Evolutionary conservation across 108 stramenopile genomes (phyloP), one percentile per base, ranked within the genome.

Genomic region (Nannochloropsis granulata): DNA sequence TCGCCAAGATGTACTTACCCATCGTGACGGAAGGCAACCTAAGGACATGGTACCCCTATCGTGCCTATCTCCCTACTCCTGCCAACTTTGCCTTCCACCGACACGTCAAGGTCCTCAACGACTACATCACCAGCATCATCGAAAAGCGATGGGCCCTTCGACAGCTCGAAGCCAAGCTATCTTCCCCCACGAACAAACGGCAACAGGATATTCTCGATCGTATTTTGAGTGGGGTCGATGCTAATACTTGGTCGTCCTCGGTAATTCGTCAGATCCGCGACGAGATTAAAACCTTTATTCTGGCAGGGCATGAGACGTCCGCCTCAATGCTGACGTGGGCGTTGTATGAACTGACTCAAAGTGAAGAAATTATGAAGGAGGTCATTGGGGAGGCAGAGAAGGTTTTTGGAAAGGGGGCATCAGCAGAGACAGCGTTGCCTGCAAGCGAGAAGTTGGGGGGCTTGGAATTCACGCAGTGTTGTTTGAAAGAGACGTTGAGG

Each of bases 301-400:
- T 91, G 14, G 91, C 91, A n/a, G 91, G 91, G 9, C 91, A 91
- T 79, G 91, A 91, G 80, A 91, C 91, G 23, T 86, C 88, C 19
- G 91, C 91, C 42, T 90, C 89, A 13, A 91, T 91, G 91, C 90
- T 91, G 21, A 88, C 87, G 21, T 91, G 91, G 91, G 83, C 91
- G 13, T 88, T 91, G 21, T 87, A 81, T 24, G 91, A 91, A 83
- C 86, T 89, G 11, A 43, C 83, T 56, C 43, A 80, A 34, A 85
- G 84, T 44, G 10, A 21, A 1, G 85, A 82, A 19, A 44, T 87
- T 82, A 82, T 82, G 84, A n/a, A 24, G 42, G 13, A 84, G 83
- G 86, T 90, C 43, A 45, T 80, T 83, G 83, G 81, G 12, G 88
- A 90, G 26, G 83, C 88, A n/a, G 86, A 82, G 19, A 16, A 44